phyloP scores from a whole-genome alignment of 129 eudicot species.

The Flaveria bidentis region DNA sequence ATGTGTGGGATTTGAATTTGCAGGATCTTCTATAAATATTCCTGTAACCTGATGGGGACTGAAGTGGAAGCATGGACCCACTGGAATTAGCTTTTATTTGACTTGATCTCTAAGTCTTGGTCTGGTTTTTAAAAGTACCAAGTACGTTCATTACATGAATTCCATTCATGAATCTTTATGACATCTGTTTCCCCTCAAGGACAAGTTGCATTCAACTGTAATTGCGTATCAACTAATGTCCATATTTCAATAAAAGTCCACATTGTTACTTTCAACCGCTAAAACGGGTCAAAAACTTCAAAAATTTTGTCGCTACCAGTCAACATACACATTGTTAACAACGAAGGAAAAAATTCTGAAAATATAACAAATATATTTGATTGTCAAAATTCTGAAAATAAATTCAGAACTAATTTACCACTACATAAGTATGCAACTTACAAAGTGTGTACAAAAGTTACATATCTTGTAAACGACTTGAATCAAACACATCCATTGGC shows the following conservation, averaged over 20 bases:
- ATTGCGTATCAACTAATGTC: background rate
- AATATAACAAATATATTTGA: background rate
- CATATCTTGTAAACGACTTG: background rate
- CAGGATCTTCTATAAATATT: background rate
- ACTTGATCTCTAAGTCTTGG: constrained; percentile 24
- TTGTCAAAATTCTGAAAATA: background rate
- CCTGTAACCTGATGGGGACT: constrained; percentile 8
- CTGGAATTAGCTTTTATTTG: background rate
- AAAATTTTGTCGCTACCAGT: background rate
- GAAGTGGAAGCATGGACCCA: constrained; percentile 6
- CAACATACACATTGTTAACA: background rate
- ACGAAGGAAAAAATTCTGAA: background rate
- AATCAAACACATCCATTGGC: constrained; percentile 16
- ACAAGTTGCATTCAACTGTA: background rate
- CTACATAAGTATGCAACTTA: background rate
- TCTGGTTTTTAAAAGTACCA: constrained; percentile 8
- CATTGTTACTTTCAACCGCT: background rate
- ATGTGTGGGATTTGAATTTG: background rate
- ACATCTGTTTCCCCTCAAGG: background rate
- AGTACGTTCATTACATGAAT: background rate
- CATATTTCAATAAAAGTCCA: background rate
- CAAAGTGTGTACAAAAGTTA: background rate
- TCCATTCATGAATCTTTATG: background rate
- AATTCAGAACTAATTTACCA: background rate
- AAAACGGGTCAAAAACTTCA: background rate